Percentiles rank a stretch among this genome's conserved stretches.
These are phyloP conservation scores for Panellus pusillus DNA, from an alignment of 768 basidiomycete species.

Conservation along the genomic window DNA sequence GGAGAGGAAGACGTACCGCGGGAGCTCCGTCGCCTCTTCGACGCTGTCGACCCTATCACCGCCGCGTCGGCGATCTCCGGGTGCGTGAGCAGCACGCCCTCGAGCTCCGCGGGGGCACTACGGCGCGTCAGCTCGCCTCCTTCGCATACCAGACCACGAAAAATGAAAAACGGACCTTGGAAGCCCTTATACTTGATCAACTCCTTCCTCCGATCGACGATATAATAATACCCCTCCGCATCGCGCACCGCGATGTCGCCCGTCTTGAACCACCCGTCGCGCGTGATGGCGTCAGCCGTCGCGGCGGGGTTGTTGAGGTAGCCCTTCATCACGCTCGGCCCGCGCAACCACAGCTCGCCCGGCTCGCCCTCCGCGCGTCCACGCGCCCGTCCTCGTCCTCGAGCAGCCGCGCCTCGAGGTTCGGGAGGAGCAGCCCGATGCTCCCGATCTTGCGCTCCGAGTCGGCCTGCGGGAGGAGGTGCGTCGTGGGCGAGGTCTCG, in stretches of 20 bases:
- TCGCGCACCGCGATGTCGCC: conserved; percentile 65
- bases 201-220: conserved; percentile 61
- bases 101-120: conserved; percentile 69
- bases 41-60: conserved; percentile 60
- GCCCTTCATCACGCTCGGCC: conserved; percentile 70
- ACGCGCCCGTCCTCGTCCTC: conserved; percentile 44
- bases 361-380: conserved; percentile 42
- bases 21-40: conserved; percentile 63
- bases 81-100: conserved; percentile 59
- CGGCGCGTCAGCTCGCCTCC: too few species aligned
- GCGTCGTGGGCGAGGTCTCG: conserved; percentile 52
- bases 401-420: conserved; percentile 51
- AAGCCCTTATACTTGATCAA: conserved; percentile 50
- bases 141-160: too few species aligned
- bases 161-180: conserved; percentile 33
- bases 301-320: conserved; percentile 64
- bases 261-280: conserved; percentile 70
- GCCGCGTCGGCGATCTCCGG: conserved; percentile 61
- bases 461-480: conserved; percentile 33
- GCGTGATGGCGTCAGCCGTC: conserved; percentile 53
- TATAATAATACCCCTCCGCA: conserved; percentile 57
- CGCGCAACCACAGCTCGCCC: conserved; percentile 71
- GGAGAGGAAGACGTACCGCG: conserved; percentile 41
- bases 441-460: conserved; percentile 37
- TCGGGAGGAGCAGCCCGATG: conserved; percentile 52